phyloP scores from a whole-genome alignment of 306 rosid species.

The Begonia loranthoides region DNA sequence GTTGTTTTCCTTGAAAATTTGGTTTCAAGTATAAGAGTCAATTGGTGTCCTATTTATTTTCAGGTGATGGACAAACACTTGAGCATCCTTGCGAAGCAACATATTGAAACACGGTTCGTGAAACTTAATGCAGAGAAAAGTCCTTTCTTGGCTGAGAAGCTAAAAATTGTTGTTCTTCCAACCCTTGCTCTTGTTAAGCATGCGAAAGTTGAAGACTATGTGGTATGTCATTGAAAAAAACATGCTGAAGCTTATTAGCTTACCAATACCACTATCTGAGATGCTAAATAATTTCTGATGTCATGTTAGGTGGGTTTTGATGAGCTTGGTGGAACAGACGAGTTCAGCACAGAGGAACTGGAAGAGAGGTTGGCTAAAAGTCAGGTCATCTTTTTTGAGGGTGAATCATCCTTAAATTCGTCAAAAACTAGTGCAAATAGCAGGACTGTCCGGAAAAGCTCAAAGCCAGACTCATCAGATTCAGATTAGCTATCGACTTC shows the following conservation, averaged over 20 bases:
- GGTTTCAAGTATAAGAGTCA: too few species aligned
- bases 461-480: slow-evolving; percentile 68
- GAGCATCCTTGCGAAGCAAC: slow-evolving; percentile 72
- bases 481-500: slow-evolving; percentile 29
- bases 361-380: slow-evolving; percentile 82
- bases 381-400: slow-evolving; percentile 67
- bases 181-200: slow-evolving; percentile 86
- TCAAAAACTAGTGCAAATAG: slow-evolving; percentile 36
- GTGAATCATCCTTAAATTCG: slow-evolving; percentile 54
- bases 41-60: not conserved
- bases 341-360: slow-evolving; percentile 75
- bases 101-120: slow-evolving; percentile 76
- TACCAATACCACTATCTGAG: too few species aligned
- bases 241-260: too few species aligned
- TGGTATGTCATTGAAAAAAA: slow-evolving; percentile 41
- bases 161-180: slow-evolving; percentile 84
- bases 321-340: slow-evolving; percentile 91
- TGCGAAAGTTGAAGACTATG: slow-evolving; percentile 92
- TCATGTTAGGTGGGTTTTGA: slow-evolving; percentile 79
- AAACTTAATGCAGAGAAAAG: slow-evolving; percentile 86
- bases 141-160: slow-evolving; percentile 87
- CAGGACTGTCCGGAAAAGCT: slow-evolving; percentile 55
- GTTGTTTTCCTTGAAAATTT: too few species aligned
- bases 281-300: slow-evolving; percentile 1
- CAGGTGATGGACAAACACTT: slow-evolving; percentile 96